phyloP scores from a whole-genome alignment of 768 basidiomycete genomes.

The Stropharia rugosoannulata region DNA sequence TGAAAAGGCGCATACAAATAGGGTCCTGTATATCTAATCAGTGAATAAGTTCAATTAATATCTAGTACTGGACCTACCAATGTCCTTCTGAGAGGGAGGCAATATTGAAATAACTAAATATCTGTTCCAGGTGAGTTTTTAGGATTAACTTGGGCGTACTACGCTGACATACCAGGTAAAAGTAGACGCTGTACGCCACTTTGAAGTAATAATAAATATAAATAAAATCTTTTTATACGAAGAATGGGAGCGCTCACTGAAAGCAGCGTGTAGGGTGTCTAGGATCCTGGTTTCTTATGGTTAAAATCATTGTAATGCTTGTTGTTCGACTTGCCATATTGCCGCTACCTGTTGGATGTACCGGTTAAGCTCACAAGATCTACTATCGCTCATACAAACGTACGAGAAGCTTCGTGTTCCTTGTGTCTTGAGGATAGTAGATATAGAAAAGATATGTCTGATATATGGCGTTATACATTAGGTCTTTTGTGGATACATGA shows the following conservation, averaged over 20 bases:
- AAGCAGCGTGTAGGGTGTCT: conserved; percentile 29
- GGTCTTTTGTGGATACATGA: neutral
- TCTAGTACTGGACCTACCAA: conserved; percentile 27
- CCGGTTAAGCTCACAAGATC: neutral
- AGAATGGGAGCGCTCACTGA: conserved; percentile 19
- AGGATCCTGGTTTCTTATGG: conserved; percentile 17
- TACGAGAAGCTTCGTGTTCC: conserved; percentile 25
- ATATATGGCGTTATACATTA: neutral
- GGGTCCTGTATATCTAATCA: conserved; percentile 21
- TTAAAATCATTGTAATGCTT: neutral
- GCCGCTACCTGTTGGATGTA: conserved; percentile 20
- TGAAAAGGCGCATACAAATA: conserved; percentile 26
- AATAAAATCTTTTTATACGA: neutral
- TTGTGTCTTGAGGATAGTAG: conserved; percentile 30
- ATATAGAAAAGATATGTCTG: conserved; percentile 35
- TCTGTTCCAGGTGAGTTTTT: conserved; percentile 15
- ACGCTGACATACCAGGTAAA: conserved; percentile 31
- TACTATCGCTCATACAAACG: neutral
- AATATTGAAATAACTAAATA: conserved; percentile 36
- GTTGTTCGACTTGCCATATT: conserved; percentile 24
- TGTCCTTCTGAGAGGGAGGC: conserved; percentile 30
- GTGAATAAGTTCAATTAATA: neutral
- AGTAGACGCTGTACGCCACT: conserved; percentile 35
- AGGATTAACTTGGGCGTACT: neutral
- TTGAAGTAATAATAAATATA: neutral